Conservation (phyloP, 164 flowering plant genomes). For the Macadamia integrifolia region DNA sequence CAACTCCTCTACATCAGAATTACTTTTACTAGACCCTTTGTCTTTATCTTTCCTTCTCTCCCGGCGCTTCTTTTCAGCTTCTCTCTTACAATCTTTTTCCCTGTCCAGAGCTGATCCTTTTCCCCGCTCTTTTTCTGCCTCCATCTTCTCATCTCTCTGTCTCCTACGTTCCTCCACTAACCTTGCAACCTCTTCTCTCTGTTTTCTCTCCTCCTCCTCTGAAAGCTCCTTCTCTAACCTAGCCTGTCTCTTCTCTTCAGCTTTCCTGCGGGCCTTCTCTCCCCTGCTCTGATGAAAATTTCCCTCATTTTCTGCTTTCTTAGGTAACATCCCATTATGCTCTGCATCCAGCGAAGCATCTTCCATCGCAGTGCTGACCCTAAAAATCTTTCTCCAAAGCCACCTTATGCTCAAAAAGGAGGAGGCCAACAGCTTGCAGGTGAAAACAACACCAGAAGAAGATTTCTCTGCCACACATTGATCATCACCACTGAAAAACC, state of each 20-base stretch:
- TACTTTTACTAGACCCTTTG: constrained; percentile 76
- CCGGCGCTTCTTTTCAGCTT: constrained; percentile 68
- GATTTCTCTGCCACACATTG: constrained; percentile 66
- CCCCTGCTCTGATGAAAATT: constrained; percentile 61
- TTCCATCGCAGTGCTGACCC: constrained; percentile 46
- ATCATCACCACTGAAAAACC: constrained; percentile 43
- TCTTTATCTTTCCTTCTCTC: constrained; percentile 80
- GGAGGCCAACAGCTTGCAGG: constrained; percentile 43
- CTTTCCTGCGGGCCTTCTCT: constrained; percentile 90
- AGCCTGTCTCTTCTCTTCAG: constrained; percentile 95
- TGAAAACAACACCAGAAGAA: constrained; percentile 46
- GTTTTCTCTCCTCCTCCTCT: constrained; percentile 96
- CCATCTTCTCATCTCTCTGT: constrained; percentile 67
- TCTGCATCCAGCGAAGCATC: constrained; percentile 51
- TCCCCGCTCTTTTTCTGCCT: constrained; percentile 51
- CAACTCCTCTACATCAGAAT: constrained; percentile 79
- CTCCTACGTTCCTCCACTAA: constrained; percentile 85
- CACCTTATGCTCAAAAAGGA: constrained; percentile 59
- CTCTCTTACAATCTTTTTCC: constrained; percentile 61
- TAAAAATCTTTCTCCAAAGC: constrained; percentile 79
- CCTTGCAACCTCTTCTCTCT: constrained; percentile 93
- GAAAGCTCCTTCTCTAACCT: constrained; percentile 81
- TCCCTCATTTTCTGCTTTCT: constrained; percentile 58
- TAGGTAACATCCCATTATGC: constrained; percentile 36
- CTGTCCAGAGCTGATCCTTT: constrained; percentile 30